Evolutionary conservation across 2,329 filamentous ascomycete species (phyloP).

Genomic region (Penicillium olsonii): DNA sequence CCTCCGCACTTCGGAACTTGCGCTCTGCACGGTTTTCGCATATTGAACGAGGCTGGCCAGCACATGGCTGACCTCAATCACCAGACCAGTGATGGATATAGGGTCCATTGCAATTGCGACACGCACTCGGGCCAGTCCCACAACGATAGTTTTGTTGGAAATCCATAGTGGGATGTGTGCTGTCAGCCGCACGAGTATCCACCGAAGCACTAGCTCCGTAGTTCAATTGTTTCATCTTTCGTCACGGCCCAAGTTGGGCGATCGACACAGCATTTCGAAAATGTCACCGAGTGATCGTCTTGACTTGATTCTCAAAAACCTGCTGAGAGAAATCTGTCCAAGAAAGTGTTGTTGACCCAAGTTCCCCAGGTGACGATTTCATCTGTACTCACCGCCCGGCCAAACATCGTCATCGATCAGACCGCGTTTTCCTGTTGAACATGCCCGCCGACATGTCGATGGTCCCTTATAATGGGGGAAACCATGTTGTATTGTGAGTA

Average conservation of each 20-base stretch:
- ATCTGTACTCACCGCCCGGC: conserved; percentile 9
- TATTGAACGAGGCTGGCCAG: conserved; percentile 18
- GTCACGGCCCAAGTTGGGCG: neutral
- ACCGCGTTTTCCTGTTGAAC: conserved; percentile 19
- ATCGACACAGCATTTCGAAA: no score
- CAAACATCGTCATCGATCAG: conserved; percentile 10
- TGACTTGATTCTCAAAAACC: neutral
- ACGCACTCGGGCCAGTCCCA: neutral
- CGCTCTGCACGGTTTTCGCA: conserved; percentile 15
- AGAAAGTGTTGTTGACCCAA: no score
- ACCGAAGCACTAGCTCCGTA: conserved; percentile 1
- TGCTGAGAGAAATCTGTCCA: no score
- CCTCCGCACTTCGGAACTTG: conserved; percentile 20
- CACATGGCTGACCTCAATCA: conserved; percentile 18
- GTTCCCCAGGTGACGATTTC: neutral
- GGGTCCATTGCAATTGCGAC: conserved; percentile 14
- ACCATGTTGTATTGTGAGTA: conserved; percentile 49
- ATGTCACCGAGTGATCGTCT: no score
- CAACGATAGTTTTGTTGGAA: neutral
- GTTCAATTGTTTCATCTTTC: neutral
- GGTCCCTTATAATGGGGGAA: conserved; percentile 44
- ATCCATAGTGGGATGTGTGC: neutral
- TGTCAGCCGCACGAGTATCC: conserved; percentile 3
- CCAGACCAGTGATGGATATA: conserved; percentile 18
- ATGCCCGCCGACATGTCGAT: conserved; percentile 47